Base-by-base conservation (phyloP, 192 early-diverging fungal genomes). In the Entophlyctis luteolus region DNA sequence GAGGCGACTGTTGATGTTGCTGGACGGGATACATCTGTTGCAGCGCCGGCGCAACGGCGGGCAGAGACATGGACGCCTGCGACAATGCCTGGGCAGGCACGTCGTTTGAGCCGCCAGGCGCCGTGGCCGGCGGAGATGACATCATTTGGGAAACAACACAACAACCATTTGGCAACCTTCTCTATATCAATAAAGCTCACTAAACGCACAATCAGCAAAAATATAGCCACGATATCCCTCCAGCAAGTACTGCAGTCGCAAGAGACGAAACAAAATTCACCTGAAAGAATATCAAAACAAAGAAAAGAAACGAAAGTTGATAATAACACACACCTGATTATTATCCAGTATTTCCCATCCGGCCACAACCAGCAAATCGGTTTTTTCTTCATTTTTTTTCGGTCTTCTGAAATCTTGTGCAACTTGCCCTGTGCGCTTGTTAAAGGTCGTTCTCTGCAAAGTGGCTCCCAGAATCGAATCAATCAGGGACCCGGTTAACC, bases 381-480 rank as follows among this genome's bases (percentile, higher is more conserved):
- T 77, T 23, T 72, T 66, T 2, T 82, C 78, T 32, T 85, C 72
- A 6, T 76, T 74, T 39, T 71, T 68, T 12, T 69, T 63, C 3
- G 81, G 68, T 36, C 34, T 42, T 22, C 71, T 42, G 60, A 50
- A 49, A 56, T 79, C 77, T 18, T 78, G 65, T 4, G 80, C 66
- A 48, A 88, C 84, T 31, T 84, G 73, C 29, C 84, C 75, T 37
- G 80, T 86, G 12, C 81, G 77, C 20, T 85, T 79, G 52, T 89
- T 81, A 75, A 90, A 96, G 20, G 89, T 76, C 16, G 84, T 81
- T 52, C 86, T 78, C 62, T 93, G 83, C 0, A 94, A 76, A 0
- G 94, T 91, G 3, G 90, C 92, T 23, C 94, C 94, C 10, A 96
- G 72, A 0, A 96, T 34, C 22, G 94, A 96, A 76, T 96, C 94